Base-by-base conservation (phyloP, 2,329 filamentous ascomycete species). In the Aspergillus ochraceus region DNA sequence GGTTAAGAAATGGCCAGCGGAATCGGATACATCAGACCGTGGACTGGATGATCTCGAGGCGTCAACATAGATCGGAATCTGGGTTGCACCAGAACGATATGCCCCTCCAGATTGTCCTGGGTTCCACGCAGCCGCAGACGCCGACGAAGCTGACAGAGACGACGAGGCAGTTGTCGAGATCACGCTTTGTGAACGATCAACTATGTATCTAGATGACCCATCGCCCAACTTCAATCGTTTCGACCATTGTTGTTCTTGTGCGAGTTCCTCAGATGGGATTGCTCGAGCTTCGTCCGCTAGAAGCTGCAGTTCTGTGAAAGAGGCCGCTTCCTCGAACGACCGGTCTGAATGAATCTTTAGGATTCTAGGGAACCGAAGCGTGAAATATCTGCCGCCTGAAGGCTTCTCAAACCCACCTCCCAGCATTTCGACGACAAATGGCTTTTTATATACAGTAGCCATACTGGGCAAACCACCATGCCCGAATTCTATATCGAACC, bases 391-490 rank as follows among this genome's bases (percentile, higher is more conserved):
- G 14, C 86, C 87, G 68, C 89, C 88, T 4, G 86, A 83, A 2
- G 84, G 82, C 68, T 88, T 90, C 60, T 92, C 89, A 66, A 92
- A 97, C 0, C 89, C 88, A 62, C 91, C 90, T 55, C 91, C 93
- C 24, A 90, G 82, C 60, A 96, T 79, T 66, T 96, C 93, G 58
- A 92, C 90, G 0, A 97, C 86, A 20, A 91, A 84, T 0, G 92
- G 92, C 0, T 81, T 79, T 6, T 81, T 83, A 72, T 96, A 96
- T 1, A 88, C 74, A 4, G 73, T 68, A 29, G 75, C 72, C 59
- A 79, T 75, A 22, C 62, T 58, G 1, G 75, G 69, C 6, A 79
- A 64, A 36, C 61, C 61, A 17, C 54, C 79, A 11, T 76, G 74
- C 11, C 83, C 79, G 20, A 83, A 76, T 17, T 80, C 76, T 9